phyloP scores from a whole-genome alignment of 2,329 filamentous ascomycete genomes.

The Chrysoporthe puriensis region DNA sequence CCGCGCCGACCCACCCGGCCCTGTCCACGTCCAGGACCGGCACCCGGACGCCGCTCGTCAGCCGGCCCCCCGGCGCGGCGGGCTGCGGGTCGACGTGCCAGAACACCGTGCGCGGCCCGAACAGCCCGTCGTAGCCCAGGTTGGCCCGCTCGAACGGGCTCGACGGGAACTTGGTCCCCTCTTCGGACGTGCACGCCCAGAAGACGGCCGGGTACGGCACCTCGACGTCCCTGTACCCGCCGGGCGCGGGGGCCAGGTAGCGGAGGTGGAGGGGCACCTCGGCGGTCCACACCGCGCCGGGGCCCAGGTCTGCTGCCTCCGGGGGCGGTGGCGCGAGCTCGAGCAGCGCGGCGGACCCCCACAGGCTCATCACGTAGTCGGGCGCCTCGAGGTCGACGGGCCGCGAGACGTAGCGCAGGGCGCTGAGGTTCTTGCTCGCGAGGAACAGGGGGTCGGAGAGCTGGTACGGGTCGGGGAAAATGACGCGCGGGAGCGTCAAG shows the following conservation, averaged over 20 bases:
- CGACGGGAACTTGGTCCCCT: slow-evolving; percentile 67
- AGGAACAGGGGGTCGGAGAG: slow-evolving; percentile 77
- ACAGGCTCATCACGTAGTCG: slow-evolving; percentile 73
- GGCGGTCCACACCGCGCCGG: slow-evolving; percentile 59
- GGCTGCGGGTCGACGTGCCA: slow-evolving; percentile 72
- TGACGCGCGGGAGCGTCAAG: slow-evolving; percentile 75
- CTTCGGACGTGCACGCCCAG: slow-evolving; percentile 79
- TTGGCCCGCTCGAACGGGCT: slow-evolving; percentile 87
- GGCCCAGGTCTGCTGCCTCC: slow-evolving; percentile 38
- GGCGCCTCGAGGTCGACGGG: slow-evolving; percentile 91
- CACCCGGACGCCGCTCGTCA: slow-evolving; percentile 62
- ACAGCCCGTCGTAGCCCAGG: slow-evolving; percentile 84
- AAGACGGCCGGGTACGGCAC: slow-evolving; percentile 84
- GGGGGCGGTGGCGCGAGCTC: slow-evolving; percentile 74
- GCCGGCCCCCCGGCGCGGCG: slow-evolving; percentile 29
- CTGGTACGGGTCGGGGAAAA: slow-evolving; percentile 91
- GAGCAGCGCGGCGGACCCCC: slow-evolving; percentile 80
- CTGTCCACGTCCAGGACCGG: slow-evolving; percentile 66
- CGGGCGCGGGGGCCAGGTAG: slow-evolving; percentile 69
- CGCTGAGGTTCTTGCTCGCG: slow-evolving; percentile 74
- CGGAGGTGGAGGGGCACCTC: slow-evolving; percentile 84
- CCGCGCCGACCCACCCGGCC: slow-evolving; percentile 52
- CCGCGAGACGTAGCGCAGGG: slow-evolving; percentile 69
- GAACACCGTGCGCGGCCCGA: slow-evolving; percentile 77
- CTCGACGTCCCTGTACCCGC: slow-evolving; percentile 58